Evolutionary conservation across 2,329 filamentous ascomycete species (phyloP).

Genomic region (Paecilomyces niveus): DNA sequence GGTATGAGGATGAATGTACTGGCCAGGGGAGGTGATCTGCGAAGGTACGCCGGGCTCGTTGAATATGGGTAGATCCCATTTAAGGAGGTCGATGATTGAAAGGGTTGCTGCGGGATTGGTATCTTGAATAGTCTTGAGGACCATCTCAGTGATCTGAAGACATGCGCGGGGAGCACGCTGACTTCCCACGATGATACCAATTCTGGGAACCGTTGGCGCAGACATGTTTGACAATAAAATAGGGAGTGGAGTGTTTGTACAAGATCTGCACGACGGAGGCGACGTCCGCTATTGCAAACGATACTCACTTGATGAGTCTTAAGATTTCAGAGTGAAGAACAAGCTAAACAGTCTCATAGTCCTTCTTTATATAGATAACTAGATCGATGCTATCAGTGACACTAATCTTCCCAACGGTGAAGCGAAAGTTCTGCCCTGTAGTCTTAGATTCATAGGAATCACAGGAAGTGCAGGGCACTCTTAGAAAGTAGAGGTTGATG

Average conservation of each 20-base stretch:
- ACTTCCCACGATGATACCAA: conserved; percentile 22
- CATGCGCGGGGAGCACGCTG: conserved; percentile 24
- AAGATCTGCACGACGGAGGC: neutral
- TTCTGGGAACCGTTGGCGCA: neutral
- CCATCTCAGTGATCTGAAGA: conserved; percentile 20
- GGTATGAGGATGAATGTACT: conserved; percentile 31
- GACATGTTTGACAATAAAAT: neutral
- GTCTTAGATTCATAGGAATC: neutral
- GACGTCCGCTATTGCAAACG: neutral
- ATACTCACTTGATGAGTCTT: neutral
- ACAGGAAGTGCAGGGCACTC: too few species aligned
- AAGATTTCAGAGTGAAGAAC: neutral
- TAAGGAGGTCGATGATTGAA: conserved; percentile 20
- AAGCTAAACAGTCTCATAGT: neutral
- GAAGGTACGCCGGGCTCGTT: conserved; percentile 34
- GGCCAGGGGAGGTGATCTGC: conserved; percentile 18
- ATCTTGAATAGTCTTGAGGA: conserved; percentile 12
- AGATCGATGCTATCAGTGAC: neutral
- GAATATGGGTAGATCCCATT: conserved; percentile 29
- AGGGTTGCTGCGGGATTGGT: neutral
- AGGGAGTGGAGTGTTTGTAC: neutral
- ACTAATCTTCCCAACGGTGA: neutral
- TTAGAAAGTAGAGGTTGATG: neutral
- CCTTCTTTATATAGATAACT: neutral
- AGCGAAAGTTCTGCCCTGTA: neutral